A percentile compares a stretch with the other conserved stretches of the same genome.
phyloP scores from a whole-genome alignment of 176 grass and related monocot species.

The Triticum urartu region DNA sequence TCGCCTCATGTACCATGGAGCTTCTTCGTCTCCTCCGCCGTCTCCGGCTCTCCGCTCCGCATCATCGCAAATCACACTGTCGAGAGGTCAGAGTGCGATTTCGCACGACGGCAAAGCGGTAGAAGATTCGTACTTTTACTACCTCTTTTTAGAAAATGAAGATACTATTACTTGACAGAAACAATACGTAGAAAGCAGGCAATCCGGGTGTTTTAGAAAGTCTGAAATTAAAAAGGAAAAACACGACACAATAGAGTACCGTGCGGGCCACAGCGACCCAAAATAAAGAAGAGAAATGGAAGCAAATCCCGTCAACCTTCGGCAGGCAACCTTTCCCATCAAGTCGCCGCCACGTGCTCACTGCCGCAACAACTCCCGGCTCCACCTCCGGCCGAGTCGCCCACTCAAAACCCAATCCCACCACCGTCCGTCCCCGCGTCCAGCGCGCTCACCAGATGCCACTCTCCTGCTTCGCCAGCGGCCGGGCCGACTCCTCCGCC shows the following conservation, averaged over 20 bases:
- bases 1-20: no score
- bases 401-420: neutral
- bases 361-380: conserved; percentile 27
- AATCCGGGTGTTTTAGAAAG: neutral
- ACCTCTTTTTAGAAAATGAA: no score
- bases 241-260: neutral
- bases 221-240: neutral
- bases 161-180: neutral
- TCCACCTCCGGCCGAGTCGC: neutral
- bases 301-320: conserved; percentile 16
- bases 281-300: neutral
- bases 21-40: neutral
- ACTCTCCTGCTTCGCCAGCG: conserved; percentile 45
- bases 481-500: neutral
- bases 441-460: conserved; percentile 23
- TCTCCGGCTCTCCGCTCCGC: neutral
- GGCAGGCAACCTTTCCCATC: neutral
- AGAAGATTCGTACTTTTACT: no score
- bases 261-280: neutral
- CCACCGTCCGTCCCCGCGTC: conserved; percentile 8
- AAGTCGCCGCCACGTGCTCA: conserved; percentile 32
- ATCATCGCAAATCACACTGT: neutral
- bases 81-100: neutral
- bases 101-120: neutral
- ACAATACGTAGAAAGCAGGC: neutral